phyloP scores from a whole-genome alignment of 1,139 yeast species.

The Kodamaea alishanica region DNA sequence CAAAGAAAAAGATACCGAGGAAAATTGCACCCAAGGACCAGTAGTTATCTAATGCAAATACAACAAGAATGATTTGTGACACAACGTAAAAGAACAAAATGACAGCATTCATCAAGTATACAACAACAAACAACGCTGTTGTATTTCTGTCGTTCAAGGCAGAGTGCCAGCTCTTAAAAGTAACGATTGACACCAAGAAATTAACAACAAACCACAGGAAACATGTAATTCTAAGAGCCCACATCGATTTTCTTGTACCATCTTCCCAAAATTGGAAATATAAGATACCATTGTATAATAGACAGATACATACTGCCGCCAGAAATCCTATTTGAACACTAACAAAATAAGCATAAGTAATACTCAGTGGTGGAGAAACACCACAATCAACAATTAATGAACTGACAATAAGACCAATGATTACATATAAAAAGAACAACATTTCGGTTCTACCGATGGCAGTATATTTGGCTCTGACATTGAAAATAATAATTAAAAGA shows the following conservation, averaged over 20 bases:
- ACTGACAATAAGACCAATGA: constrained; percentile 55
- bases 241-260: constrained; percentile 67
- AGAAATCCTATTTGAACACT: constrained; percentile 74
- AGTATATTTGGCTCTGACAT: constrained; percentile 79
- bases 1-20: constrained; percentile 69
- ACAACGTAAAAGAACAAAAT: constrained; percentile 59
- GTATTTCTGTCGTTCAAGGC: constrained; percentile 46
- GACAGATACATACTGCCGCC: constrained; percentile 64
- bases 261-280: constrained; percentile 94
- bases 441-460: constrained; percentile 92
- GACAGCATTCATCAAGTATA: constrained; percentile 68
- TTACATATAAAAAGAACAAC: constrained; percentile 65
- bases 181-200: constrained; percentile 63
- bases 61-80: constrained; percentile 68
- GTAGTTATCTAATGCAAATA: constrained; percentile 63
- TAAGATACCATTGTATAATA: constrained; percentile 70
- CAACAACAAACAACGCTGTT: constrained; percentile 61
- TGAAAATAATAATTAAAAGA: constrained; percentile 68
- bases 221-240: constrained; percentile 49
- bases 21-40: constrained; percentile 88
- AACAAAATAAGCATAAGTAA: constrained; percentile 75
- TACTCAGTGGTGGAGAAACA: constrained; percentile 81
- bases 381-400: constrained; percentile 86
- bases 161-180: constrained; percentile 68
- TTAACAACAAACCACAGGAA: constrained; percentile 55